These are phyloP conservation scores for Mediolabrus comicus DNA, from an alignment of 108 stramenopile species.

Conservation along the genomic window DNA sequence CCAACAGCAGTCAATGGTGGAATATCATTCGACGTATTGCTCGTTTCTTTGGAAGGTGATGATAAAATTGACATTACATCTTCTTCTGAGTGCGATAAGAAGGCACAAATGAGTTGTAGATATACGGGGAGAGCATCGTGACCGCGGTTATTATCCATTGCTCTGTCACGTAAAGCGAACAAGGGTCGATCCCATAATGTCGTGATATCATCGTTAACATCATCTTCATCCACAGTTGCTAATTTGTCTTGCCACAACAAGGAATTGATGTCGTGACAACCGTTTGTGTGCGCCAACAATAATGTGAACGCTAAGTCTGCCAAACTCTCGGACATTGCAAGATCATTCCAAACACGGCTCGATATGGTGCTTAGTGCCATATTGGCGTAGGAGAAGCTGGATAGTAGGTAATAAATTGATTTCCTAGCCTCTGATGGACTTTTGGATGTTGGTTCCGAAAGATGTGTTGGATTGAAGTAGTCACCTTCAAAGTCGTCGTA, in stretches of 20 bases:
- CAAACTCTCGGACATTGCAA: slow-evolving; percentile 36
- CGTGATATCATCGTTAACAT: slow-evolving; percentile 20
- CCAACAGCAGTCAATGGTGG: slow-evolving; percentile 28
- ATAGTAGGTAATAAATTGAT: slow-evolving; percentile 30
- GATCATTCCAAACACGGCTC: slow-evolving; percentile 32
- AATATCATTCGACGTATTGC: not conserved
- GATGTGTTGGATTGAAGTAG: slow-evolving; percentile 25
- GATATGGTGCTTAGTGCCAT: slow-evolving; percentile 26
- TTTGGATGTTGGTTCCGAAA: slow-evolving; percentile 19
- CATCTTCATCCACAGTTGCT: not conserved
- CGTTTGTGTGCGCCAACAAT: slow-evolving; percentile 28
- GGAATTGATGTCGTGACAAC: not conserved
- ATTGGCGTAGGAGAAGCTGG: slow-evolving; percentile 28
- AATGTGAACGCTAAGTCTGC: slow-evolving; percentile 41
- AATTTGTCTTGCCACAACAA: not conserved
- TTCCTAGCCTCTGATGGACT: slow-evolving; percentile 34
- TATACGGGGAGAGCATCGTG: slow-evolving; percentile 44
- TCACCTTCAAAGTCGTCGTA: slow-evolving; percentile 5
- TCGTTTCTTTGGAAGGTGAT: not conserved
- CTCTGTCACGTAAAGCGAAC: slow-evolving; percentile 44
- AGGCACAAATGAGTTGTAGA: slow-evolving; percentile 40
- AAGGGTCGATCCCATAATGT: slow-evolving; percentile 42
- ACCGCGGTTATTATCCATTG: slow-evolving; percentile 30
- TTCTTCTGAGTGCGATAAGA: slow-evolving; percentile 37
- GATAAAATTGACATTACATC: slow-evolving; percentile 31